These are phyloP conservation scores for Mortierella sp. DNA, from an alignment of 371 early-diverging fungal genomes.

Conservation along the genomic window DNA sequence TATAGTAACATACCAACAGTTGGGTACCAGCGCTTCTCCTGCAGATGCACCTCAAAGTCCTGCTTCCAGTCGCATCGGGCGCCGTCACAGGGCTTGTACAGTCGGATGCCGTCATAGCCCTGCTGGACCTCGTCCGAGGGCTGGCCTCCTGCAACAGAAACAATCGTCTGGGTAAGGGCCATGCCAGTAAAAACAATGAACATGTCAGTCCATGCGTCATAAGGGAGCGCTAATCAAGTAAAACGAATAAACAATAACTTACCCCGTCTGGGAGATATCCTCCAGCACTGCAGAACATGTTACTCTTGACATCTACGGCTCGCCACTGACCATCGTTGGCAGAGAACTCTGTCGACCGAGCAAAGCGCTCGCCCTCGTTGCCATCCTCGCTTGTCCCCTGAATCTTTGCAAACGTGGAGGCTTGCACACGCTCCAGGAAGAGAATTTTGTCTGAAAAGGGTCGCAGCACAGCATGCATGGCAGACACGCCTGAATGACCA, in stretches of 20 bases:
- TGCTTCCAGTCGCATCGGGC: conserved; percentile 51
- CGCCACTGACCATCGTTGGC: conserved; percentile 63
- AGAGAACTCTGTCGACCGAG: conserved; percentile 67
- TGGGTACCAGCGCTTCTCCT: conserved; percentile 71
- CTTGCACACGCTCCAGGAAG: conserved; percentile 50
- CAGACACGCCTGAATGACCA: conserved; percentile 54
- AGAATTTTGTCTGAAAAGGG: conserved; percentile 50
- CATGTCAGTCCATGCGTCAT: not conserved
- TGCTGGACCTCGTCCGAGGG: conserved; percentile 49
- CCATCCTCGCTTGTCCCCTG: conserved; percentile 29
- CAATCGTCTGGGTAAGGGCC: conserved; percentile 19
- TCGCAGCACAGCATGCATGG: conserved; percentile 57
- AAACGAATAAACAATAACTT: conserved; percentile 60
- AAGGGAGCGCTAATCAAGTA: not conserved
- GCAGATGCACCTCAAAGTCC: conserved; percentile 47
- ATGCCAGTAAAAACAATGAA: not conserved
- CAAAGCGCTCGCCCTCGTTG: conserved; percentile 50
- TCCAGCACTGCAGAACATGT: conserved; percentile 75
- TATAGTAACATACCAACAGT: conserved; percentile 59
- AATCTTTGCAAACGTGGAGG: conserved; percentile 30
- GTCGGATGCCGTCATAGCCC: conserved; percentile 70
- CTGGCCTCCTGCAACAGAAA: conserved; percentile 53
- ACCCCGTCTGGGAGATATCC: conserved; percentile 64
- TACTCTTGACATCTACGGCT: conserved; percentile 63
- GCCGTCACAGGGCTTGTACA: conserved; percentile 67